Evolutionary conservation across 257 asterid species (phyloP).

Genomic region (Primulina huaijiensis): DNA sequence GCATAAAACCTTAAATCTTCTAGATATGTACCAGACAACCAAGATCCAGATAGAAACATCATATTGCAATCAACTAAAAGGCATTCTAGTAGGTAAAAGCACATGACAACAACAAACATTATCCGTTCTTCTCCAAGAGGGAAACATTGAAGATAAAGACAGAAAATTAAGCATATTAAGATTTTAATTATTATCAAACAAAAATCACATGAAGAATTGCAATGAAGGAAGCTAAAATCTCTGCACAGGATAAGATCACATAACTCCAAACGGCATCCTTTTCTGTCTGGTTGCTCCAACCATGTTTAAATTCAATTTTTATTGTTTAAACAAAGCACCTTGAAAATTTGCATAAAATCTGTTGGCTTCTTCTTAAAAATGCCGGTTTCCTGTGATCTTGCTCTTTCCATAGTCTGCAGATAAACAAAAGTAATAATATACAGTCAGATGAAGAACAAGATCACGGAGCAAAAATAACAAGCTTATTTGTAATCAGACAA

Average conservation of each 20-base stretch:
- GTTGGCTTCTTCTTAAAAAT: conserved; percentile 57
- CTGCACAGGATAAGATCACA: not conserved
- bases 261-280: conserved; percentile 15
- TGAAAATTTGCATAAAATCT: conserved; percentile 59
- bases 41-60: conserved; percentile 13
- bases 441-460: conserved; percentile 10
- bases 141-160: not conserved
- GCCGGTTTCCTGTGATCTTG: conserved; percentile 60
- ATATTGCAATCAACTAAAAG: not conserved
- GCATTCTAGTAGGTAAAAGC: not conserved
- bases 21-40: not conserved
- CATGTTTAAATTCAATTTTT: not conserved
- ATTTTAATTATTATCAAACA: not conserved
- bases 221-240: not conserved
- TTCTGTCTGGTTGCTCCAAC: conserved; percentile 9
- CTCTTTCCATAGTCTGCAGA: conserved; percentile 61
- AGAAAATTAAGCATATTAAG: not conserved
- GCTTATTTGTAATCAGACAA: not conserved
- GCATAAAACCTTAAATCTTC: conserved; percentile 1
- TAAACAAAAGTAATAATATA: not conserved
- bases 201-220: conserved; percentile 6
- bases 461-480: conserved; percentile 10
- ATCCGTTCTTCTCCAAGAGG: not conserved
- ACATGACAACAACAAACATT: not conserved
- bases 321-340: conserved; percentile 32